These are phyloP conservation scores for Pseudogymnoascus sp. DNA, from an alignment of 2,329 filamentous ascomycete genomes.

Conservation along the genomic window DNA sequence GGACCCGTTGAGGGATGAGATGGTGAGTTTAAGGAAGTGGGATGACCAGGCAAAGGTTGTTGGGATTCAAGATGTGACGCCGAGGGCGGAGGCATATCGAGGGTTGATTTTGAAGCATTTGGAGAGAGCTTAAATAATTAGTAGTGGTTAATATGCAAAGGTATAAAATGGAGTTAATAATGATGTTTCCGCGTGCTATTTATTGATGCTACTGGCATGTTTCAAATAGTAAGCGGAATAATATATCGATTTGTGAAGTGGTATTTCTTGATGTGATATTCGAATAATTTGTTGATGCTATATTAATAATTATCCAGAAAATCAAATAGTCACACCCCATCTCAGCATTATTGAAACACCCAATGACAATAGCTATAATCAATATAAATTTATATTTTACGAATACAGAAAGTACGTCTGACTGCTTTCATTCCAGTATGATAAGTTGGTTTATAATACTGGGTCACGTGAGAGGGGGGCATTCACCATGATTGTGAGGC, in stretches of 20 bases:
- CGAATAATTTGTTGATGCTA: neutral
- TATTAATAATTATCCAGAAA: neutral
- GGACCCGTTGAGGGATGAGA: conserved; percentile 30
- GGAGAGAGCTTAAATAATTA: neutral
- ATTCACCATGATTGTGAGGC: conserved; percentile 11
- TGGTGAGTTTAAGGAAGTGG: conserved; percentile 32
- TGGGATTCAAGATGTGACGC: conserved; percentile 20
- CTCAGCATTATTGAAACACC: neutral
- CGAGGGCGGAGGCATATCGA: conserved; percentile 25
- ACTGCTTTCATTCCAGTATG: neutral
- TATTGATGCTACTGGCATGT: no score
- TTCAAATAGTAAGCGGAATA: no score
- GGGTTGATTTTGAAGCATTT: conserved; percentile 26
- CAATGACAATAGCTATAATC: neutral
- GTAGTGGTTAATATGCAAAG: neutral
- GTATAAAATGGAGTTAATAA: no score
- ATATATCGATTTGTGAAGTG: neutral
- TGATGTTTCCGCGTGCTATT: no score
- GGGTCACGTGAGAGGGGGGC: neutral
- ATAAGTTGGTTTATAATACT: neutral
- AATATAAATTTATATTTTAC: neutral
- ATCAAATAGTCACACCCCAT: neutral
- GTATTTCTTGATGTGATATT: no score
- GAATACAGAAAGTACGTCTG: no score
- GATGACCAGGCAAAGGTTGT: conserved; percentile 33